These are phyloP conservation scores for Clohesyomyces aquaticus DNA, from an alignment of 495 filamentous ascomycete species.

Conservation along the genomic window DNA sequence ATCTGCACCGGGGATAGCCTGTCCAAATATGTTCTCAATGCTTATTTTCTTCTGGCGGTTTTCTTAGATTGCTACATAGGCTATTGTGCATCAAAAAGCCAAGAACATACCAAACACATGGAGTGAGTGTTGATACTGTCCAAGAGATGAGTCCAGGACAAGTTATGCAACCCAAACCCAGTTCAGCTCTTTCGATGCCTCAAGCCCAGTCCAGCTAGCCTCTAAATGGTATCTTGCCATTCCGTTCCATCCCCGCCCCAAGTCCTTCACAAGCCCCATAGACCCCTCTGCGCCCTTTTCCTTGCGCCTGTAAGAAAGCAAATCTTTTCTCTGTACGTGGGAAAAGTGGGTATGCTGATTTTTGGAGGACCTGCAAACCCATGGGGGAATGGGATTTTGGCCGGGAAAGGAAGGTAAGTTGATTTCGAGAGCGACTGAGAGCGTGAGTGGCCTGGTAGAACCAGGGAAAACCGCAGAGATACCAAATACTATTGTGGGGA, in stretches of 20 bases:
- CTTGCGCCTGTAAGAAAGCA: conserved; percentile 6
- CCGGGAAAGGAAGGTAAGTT: neutral
- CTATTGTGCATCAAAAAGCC: too few relatives aligned
- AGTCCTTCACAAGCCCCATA: neutral
- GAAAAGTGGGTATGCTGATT: conserved; percentile 7
- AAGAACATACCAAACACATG: too few relatives aligned
- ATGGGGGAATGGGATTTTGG: conserved; percentile 8
- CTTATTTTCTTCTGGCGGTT: too few relatives aligned
- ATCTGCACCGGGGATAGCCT: too few relatives aligned
- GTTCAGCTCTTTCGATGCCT: too few relatives aligned
- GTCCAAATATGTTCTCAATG: too few relatives aligned
- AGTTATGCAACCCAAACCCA: too few relatives aligned
- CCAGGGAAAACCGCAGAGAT: neutral
- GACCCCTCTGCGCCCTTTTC: conserved; percentile 7
- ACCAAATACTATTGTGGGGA: conserved; percentile 16
- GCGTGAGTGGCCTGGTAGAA: neutral
- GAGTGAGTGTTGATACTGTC: too few relatives aligned
- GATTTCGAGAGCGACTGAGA: neutral
- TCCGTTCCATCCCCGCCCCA: neutral
- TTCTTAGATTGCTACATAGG: too few relatives aligned
- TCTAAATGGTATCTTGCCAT: neutral
- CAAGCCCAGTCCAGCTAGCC: too few relatives aligned
- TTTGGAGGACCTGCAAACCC: conserved; percentile 12
- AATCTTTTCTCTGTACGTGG: conserved; percentile 9
- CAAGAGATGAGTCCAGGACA: too few relatives aligned